Percentiles rank a stretch among this genome's conserved stretches.
Conservation (phyloP, 441 rosid genomes). For the Viola pubescens region DNA sequence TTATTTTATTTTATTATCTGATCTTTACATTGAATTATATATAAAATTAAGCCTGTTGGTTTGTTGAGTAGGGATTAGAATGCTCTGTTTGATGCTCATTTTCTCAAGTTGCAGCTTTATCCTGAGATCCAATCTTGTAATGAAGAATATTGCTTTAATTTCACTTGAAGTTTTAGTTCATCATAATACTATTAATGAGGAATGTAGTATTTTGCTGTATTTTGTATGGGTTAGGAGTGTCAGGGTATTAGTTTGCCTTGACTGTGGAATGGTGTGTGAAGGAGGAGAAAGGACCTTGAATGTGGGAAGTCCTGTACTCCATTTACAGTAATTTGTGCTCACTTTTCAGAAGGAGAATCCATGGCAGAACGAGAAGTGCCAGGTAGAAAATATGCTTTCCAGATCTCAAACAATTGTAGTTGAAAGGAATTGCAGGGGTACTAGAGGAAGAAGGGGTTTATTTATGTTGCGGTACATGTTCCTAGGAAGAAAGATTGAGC, state of each 20-base stretch:
- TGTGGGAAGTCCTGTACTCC: conserved; percentile 5
- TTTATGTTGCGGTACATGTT: conserved; percentile 55
- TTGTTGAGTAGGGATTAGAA: conserved; percentile 1
- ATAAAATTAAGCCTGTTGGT: background rate
- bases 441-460: conserved; percentile 85
- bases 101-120: conserved; percentile 11
- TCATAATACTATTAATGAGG: background rate
- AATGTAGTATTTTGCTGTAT: conserved; percentile 5
- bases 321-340: conserved; percentile 26
- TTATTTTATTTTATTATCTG: too few species aligned
- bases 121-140: conserved; percentile 15
- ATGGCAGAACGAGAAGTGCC: conserved; percentile 56
- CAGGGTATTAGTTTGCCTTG: conserved; percentile 7
- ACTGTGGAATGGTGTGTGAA: conserved; percentile 13
- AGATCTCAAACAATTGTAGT: conserved; percentile 51
- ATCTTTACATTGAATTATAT: background rate
- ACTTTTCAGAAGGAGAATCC: conserved; percentile 54
- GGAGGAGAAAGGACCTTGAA: conserved; percentile 20
- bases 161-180: conserved; percentile 11
- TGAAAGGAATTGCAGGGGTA: conserved; percentile 63
- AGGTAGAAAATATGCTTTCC: conserved; percentile 40
- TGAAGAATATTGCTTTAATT: conserved; percentile 9
- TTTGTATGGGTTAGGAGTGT: conserved; percentile 9
- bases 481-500: conserved; percentile 63
- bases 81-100: conserved; percentile 9